Percentiles rank a stretch among this genome's conserved stretches.
Evolutionary conservation across 2,329 filamentous ascomycete genomes (phyloP).

Genomic region (Amylocarpus encephaloides): DNA sequence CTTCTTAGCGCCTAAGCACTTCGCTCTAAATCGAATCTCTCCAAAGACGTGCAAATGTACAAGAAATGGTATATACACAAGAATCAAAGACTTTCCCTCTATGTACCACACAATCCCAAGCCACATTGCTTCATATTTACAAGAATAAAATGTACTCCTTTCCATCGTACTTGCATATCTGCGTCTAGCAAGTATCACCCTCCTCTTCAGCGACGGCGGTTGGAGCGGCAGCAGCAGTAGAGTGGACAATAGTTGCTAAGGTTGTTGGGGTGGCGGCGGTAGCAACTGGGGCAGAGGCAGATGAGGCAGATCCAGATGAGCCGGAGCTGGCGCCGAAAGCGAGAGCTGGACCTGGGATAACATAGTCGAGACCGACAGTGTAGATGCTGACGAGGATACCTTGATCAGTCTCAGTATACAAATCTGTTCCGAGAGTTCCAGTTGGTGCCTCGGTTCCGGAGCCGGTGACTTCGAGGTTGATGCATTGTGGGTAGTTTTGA

Average conservation of each 20-base stretch:
- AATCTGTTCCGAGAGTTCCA: constrained; percentile 21
- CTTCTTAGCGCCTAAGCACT: too few species aligned
- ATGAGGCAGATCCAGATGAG: constrained; percentile 1
- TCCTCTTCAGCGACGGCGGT: neutral
- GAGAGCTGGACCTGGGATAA: constrained; percentile 35
- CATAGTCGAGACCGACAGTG: constrained; percentile 31
- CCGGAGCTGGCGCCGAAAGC: constrained; percentile 7
- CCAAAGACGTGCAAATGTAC: too few species aligned
- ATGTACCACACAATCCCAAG: too few species aligned
- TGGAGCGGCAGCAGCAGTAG: neutral
- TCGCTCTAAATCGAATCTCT: too few species aligned
- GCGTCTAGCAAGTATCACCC: neutral
- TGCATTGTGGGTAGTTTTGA: constrained; percentile 46
- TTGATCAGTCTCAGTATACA: constrained; percentile 35
- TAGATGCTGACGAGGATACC: constrained; percentile 42
- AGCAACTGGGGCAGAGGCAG: neutral
- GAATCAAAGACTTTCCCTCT: too few species aligned
- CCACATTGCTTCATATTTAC: too few species aligned
- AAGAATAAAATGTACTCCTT: too few species aligned
- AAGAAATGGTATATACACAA: too few species aligned
- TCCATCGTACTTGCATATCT: too few species aligned
- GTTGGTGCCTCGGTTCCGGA: constrained; percentile 34
- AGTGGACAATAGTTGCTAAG: neutral
- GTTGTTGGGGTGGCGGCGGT: neutral
- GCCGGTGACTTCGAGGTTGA: constrained; percentile 42